Percentiles rank a stretch among this genome's conserved stretches.
Evolutionary conservation across 208 protist genomes (phyloP).

Genomic region (Herpetomonas muscarum): DNA sequence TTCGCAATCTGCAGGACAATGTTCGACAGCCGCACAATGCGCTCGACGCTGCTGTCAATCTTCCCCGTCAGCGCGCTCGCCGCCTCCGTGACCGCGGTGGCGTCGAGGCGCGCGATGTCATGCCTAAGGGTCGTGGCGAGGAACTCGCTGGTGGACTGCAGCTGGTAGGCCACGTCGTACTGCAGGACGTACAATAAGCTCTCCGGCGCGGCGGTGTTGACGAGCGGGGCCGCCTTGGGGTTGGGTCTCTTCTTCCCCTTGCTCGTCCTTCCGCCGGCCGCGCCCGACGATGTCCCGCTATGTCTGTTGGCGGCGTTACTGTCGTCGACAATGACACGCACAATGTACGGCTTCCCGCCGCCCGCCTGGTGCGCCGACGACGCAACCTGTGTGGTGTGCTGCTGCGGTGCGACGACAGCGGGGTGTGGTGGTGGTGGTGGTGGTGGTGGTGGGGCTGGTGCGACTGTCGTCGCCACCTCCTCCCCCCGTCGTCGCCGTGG

Average conservation of each 20-base stretch:
- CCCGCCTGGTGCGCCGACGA: not conserved
- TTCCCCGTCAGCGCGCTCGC: constrained; percentile 18
- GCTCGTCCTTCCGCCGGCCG: not conserved
- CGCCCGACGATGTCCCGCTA: not conserved
- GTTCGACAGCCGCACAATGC: constrained; percentile 54
- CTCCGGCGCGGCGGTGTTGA: constrained; percentile 29
- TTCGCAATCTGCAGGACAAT: constrained; percentile 77
- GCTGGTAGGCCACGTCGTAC: constrained; percentile 82
- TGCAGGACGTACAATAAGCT: constrained; percentile 69
- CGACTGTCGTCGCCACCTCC: too few relatives aligned
- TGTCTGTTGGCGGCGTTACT: constrained; percentile 9
- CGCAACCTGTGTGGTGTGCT: too few relatives aligned
- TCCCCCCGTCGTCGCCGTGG: not conserved
- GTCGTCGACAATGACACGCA: constrained; percentile 72
- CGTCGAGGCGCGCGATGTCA: constrained; percentile 50
- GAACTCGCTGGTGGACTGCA: constrained; percentile 69
- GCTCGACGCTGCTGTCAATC: constrained; percentile 39
- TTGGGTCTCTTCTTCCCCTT: not conserved
- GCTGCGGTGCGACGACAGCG: too few relatives aligned
- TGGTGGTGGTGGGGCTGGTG: not conserved
- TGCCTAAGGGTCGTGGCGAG: constrained; percentile 56
- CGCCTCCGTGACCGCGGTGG: constrained; percentile 15
- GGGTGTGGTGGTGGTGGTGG: not conserved
- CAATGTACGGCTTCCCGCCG: constrained; percentile 70
- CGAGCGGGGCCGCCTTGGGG: not conserved